Conservation (phyloP, 2,329 filamentous ascomycete genomes). For the Alternaria arbusti region DNA sequence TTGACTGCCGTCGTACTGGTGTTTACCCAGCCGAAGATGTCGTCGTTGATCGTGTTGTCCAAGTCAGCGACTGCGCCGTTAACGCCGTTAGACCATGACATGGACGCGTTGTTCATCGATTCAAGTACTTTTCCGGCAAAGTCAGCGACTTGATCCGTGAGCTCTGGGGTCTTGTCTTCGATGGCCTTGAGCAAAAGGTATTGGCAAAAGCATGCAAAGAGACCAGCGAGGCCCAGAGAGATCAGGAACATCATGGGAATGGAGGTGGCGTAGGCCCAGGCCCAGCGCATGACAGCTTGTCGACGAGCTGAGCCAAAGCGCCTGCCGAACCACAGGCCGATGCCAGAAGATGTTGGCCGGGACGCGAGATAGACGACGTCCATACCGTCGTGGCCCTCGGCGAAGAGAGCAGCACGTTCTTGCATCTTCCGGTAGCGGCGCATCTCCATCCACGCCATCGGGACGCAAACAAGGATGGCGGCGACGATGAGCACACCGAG, state of each 20-base stretch:
- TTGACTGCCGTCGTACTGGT: conserved; percentile 85
- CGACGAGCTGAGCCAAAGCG: conserved; percentile 68
- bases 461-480: conserved; percentile 75
- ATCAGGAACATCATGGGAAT: conserved; percentile 85
- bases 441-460: conserved; percentile 83
- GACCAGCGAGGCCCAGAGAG: conserved; percentile 79
- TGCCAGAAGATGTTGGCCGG: conserved; percentile 74
- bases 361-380: conserved; percentile 89
- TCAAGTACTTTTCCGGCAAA: conserved; percentile 80
- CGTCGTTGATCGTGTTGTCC: conserved; percentile 77
- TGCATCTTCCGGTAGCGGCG: conserved; percentile 76
- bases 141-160: conserved; percentile 75
- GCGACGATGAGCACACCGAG: conserved; percentile 74
- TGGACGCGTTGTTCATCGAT: conserved; percentile 75
- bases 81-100: conserved; percentile 76
- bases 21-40: conserved; percentile 86
- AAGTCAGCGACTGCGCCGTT: conserved; percentile 72
- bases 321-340: conserved; percentile 73
- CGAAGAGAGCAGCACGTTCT: conserved; percentile 70
- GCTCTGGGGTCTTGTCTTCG: conserved; percentile 75
- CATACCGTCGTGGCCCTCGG: conserved; percentile 76
- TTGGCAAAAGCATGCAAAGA: conserved; percentile 84
- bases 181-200: conserved; percentile 76
- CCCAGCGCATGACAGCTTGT: conserved; percentile 80
- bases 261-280: conserved; percentile 85